phyloP scores from a whole-genome alignment of 331 rosid species.

The Acacia concinna region DNA sequence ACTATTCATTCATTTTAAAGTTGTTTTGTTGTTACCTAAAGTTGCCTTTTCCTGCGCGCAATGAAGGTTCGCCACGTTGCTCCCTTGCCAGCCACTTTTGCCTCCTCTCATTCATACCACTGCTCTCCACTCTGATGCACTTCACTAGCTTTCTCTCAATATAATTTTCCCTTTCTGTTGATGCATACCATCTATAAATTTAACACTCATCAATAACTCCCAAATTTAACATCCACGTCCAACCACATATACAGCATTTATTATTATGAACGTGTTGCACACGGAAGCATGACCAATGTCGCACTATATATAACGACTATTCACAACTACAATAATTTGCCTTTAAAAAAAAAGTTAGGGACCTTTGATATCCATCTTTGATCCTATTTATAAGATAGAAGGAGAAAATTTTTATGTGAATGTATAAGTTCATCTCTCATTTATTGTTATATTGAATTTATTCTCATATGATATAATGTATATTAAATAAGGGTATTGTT shows the following conservation, averaged over 20 bases:
- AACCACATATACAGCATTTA: not conserved
- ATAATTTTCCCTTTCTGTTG: not conserved
- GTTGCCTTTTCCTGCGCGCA: conserved; percentile 24
- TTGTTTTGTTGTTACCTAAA: not conserved
- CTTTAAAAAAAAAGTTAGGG: not conserved
- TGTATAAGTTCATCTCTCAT: too few species aligned
- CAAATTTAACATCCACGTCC: not conserved
- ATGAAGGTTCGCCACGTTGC: conserved; percentile 41
- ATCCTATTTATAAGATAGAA: too few species aligned
- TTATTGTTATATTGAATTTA: too few species aligned
- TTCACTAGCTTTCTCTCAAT: not conserved
- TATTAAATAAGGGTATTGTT: too few species aligned
- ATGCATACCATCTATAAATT: not conserved
- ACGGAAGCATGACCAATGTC: not conserved
- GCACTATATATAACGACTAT: too few species aligned
- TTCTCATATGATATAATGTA: too few species aligned
- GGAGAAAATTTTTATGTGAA: too few species aligned
- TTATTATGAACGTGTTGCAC: too few species aligned
- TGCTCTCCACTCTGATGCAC: not conserved
- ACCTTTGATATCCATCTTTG: not conserved
- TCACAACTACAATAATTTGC: not conserved
- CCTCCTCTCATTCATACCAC: conserved; percentile 16
- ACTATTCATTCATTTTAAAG: not conserved
- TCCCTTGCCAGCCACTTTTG: not conserved
- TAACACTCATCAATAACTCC: too few species aligned